Evolutionary conservation across 257 asterid genomes (phyloP).

Genomic region (Nicotiana undulata): DNA sequence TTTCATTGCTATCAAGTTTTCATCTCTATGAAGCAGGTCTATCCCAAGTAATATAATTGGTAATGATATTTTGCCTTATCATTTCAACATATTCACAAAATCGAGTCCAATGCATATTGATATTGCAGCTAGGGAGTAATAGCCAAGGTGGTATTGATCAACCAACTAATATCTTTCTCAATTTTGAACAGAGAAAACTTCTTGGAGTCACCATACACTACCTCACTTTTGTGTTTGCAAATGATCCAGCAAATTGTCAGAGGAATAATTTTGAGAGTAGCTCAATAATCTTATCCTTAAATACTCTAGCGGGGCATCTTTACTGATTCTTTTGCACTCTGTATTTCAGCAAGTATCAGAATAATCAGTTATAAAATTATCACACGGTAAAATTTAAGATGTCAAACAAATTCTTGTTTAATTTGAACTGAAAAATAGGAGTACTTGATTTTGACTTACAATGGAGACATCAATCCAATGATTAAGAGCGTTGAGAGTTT

Average conservation of each 20-base stretch:
- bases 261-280: too few species aligned
- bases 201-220: neutral
- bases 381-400: too few species aligned
- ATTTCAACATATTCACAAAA: neutral
- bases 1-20: too few species aligned
- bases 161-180: neutral
- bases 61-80: neutral
- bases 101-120: neutral
- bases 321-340: neutral
- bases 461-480: conserved; percentile 13
- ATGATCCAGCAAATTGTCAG: neutral
- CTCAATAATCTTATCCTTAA: neutral
- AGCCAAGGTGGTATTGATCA: neutral
- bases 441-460: conserved; percentile 8
- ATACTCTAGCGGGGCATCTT: neutral
- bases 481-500: too few species aligned
- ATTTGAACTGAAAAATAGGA: too few species aligned
- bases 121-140: neutral
- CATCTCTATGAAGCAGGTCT: too few species aligned
- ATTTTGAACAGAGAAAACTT: neutral
- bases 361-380: too few species aligned
- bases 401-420: too few species aligned
- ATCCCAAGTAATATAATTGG: too few species aligned
- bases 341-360: too few species aligned
- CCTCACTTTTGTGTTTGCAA: neutral